phyloP scores from a whole-genome alignment of 129 eudicot species.

The Chrysanthemum seticuspe region DNA sequence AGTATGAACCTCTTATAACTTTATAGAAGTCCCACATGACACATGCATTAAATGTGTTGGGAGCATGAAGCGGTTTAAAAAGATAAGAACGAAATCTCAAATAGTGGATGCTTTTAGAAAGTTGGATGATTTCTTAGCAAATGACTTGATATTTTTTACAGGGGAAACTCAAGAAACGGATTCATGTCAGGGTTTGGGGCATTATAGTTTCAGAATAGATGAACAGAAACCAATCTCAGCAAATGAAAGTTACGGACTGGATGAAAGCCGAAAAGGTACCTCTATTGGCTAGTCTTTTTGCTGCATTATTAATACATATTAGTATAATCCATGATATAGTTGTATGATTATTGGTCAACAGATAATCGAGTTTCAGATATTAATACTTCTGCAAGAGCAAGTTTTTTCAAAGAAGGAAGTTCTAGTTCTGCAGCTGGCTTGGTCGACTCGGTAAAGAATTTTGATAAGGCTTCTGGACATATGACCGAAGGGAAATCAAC shows the following conservation, averaged over 20 bases:
- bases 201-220: slow-evolving; percentile 3
- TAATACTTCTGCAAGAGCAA: slow-evolving; percentile 17
- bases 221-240: slow-evolving; percentile 20
- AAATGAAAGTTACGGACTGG: slow-evolving; percentile 13
- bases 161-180: slow-evolving; percentile 15
- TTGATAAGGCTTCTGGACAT: slow-evolving; percentile 9
- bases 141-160: neutral
- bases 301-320: neutral
- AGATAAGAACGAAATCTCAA: no score
- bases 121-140: slow-evolving; percentile 12
- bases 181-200: slow-evolving; percentile 13
- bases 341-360: slow-evolving; percentile 13
- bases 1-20: no score
- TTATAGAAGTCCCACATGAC: no score
- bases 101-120: no score
- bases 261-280: slow-evolving; percentile 18
- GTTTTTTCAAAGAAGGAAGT: slow-evolving; percentile 12
- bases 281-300: neutral
- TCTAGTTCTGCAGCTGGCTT: slow-evolving; percentile 20
- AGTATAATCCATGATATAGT: neutral
- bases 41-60: no score
- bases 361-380: slow-evolving; percentile 18
- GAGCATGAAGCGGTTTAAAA: no score
- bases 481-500: slow-evolving; percentile 4
- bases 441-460: neutral